Evolutionary conservation across 1,139 yeast genomes (phyloP), one percentile per base, ranked within the genome.

Genomic region (Cylindricascospora bacillispora): DNA sequence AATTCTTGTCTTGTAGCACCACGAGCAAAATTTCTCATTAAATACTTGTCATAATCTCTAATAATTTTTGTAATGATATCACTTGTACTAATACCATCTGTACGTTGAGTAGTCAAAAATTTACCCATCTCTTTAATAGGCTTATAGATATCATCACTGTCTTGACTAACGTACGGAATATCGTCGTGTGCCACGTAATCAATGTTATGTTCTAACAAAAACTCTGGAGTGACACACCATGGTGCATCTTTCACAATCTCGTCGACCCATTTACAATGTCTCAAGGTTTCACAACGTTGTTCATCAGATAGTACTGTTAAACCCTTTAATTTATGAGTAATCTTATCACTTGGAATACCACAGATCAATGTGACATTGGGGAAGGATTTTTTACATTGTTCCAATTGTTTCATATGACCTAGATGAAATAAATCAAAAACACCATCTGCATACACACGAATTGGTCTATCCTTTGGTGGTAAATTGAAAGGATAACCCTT

Each of bases 101-200:
- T 89, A 54, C 98, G 70, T 59, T 89, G 98, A 0, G 98, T 89
- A 6, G 93, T 79, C 43, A 92, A 63, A 48, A 89, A 89, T 77
- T 71, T 81, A 2, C 98, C 98, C 52, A 64, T 65, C 51, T 79
- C 81, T 53, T 92, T 89, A 47, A 89, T 79, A 9, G 95, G 95
- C 53, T 72, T 75, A 59, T 89, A 89, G 33, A 89, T 85, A 54
- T 89, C 98, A 53, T 82, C 95, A 27, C 75, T 67, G 37, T 78
- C 94, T 11, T 72, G 73, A 17, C 92, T 76, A 1, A 83, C 95
- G 54, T 89, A 89, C 1, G 98, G 98, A 41, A 85, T 62, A 55
- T 89, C 98, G 57, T 89, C 98, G 57, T 89, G 98, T 3, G 98
- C 98, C 35, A 89, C 95, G 49, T 83, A 89, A 55, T 89, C 98